A percentile compares a stretch with the other conserved stretches of the same genome.
Conservation (phyloP, 139 green algal species). For the Chlamydomonas schloesseri region DNA sequence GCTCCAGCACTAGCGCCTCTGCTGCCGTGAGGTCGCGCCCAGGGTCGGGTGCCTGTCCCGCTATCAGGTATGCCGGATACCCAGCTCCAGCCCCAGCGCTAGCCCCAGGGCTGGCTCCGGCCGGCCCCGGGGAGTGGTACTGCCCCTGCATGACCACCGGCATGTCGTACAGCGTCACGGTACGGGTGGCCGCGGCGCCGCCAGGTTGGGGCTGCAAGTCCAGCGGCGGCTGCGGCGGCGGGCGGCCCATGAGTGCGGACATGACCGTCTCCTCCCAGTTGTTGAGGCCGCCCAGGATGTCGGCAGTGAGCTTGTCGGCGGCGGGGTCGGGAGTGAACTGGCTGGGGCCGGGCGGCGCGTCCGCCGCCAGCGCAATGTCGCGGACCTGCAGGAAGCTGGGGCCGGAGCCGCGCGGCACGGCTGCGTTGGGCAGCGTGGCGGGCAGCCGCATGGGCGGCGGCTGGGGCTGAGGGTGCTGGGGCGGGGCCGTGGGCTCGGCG, state of each 20-base stretch:
- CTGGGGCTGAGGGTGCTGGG: not conserved
- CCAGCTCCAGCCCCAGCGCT: too few species aligned
- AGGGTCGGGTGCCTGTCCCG: not conserved
- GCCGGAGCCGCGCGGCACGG: slow-evolving; percentile 17
- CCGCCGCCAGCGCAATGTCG: not conserved
- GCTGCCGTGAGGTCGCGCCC: slow-evolving; percentile 2
- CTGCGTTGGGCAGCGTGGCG: slow-evolving; percentile 27
- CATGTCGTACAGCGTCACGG: too few species aligned
- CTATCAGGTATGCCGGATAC: not conserved
- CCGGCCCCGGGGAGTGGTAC: too few species aligned
- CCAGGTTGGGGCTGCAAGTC: not conserved
- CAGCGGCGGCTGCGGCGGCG: not conserved
- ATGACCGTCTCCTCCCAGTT: slow-evolving; percentile 16
- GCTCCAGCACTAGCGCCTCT: slow-evolving; percentile 11
- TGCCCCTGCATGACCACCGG: too few species aligned
- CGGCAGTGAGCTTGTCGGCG: not conserved
- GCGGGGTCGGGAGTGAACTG: not conserved
- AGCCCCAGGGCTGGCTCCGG: too few species aligned
- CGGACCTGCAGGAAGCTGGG: slow-evolving; percentile 31
- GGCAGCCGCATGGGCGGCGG: not conserved
- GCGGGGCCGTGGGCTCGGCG: not conserved
- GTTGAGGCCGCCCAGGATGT: slow-evolving; percentile 9
- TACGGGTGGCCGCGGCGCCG: too few species aligned
- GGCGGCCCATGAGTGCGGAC: slow-evolving; percentile 25
- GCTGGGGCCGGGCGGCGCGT: not conserved